Evolutionary conservation across 2,329 filamentous ascomycete genomes (phyloP).

Genomic region (Ophioceras dolichostomum): DNA sequence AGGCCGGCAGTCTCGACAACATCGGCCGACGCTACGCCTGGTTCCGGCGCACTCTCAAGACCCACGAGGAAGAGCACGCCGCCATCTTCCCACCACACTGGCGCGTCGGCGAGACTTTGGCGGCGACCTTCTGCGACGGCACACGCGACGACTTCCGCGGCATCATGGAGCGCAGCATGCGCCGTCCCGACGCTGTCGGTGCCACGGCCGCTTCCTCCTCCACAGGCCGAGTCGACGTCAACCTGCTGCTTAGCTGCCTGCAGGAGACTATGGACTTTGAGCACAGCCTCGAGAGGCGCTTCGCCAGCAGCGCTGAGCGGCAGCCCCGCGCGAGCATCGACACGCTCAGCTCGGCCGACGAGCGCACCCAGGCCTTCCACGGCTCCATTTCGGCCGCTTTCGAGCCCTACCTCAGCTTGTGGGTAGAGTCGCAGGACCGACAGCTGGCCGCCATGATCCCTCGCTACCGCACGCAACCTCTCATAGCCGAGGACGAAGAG

Average conservation of each 20-base stretch:
- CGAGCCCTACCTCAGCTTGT: conserved; percentile 85
- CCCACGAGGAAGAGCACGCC: conserved; percentile 87
- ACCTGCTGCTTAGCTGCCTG: conserved; percentile 74
- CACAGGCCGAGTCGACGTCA: conserved; percentile 67
- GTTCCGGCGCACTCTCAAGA: conserved; percentile 93
- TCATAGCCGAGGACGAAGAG: conserved; percentile 76
- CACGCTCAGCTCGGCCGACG: conserved; percentile 60
- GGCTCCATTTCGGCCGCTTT: conserved; percentile 94
- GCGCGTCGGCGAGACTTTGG: conserved; percentile 81
- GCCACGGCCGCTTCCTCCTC: neutral
- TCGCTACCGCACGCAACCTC: conserved; percentile 71
- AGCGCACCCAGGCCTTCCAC: conserved; percentile 55
- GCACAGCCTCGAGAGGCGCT: conserved; percentile 75
- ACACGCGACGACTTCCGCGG: conserved; percentile 92
- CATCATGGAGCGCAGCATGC: conserved; percentile 80
- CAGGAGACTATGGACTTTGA: conserved; percentile 97
- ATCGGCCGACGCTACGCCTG: conserved; percentile 90
- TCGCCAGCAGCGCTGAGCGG: conserved; percentile 43
- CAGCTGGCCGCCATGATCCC: conserved; percentile 76
- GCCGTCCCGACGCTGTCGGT: conserved; percentile 50
- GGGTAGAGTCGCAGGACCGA: conserved; percentile 94
- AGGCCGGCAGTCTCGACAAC: conserved; percentile 92
- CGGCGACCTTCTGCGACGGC: conserved; percentile 88
- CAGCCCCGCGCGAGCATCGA: conserved; percentile 69
- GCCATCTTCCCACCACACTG: conserved; percentile 77